These are phyloP conservation scores for Kokia cookei DNA, from an alignment of 441 rosid species.

Conservation along the genomic window DNA sequence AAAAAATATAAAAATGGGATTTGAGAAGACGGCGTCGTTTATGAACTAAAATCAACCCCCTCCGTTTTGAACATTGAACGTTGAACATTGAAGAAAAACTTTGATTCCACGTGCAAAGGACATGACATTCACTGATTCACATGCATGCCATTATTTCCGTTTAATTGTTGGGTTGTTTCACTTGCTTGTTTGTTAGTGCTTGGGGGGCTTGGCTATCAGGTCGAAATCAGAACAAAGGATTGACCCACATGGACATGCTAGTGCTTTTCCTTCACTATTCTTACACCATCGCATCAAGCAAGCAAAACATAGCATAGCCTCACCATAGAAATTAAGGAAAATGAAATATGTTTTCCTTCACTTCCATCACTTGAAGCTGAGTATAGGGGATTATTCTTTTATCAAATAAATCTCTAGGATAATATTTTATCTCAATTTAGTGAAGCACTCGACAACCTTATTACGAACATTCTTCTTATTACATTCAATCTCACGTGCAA, in stretches of 20 bases:
- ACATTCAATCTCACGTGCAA: too few relatives aligned
- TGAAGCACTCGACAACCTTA: too few relatives aligned
- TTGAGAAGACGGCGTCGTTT: background rate
- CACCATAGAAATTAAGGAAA: background rate
- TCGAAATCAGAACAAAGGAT: background rate
- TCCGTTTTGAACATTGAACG: background rate
- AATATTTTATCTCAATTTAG: too few relatives aligned
- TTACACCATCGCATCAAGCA: background rate
- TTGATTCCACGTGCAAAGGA: background rate
- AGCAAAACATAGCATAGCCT: background rate
- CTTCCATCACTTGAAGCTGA: too few relatives aligned
- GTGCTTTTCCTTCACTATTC: background rate
- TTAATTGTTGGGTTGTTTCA: background rate
- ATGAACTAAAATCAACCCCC: background rate
- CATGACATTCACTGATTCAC: background rate
- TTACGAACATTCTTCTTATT: fast-evolving
- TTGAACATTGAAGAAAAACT: background rate
- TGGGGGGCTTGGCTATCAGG: background rate
- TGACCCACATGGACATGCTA: background rate
- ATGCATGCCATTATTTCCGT: background rate
- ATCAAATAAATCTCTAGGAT: too few relatives aligned
- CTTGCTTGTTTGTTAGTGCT: background rate
- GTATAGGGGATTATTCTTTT: too few relatives aligned
- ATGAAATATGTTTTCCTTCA: too few relatives aligned
- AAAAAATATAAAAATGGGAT: background rate